These are phyloP conservation scores for Candida nanaspora DNA, from an alignment of 805 yeast species.

Conservation along the genomic window DNA sequence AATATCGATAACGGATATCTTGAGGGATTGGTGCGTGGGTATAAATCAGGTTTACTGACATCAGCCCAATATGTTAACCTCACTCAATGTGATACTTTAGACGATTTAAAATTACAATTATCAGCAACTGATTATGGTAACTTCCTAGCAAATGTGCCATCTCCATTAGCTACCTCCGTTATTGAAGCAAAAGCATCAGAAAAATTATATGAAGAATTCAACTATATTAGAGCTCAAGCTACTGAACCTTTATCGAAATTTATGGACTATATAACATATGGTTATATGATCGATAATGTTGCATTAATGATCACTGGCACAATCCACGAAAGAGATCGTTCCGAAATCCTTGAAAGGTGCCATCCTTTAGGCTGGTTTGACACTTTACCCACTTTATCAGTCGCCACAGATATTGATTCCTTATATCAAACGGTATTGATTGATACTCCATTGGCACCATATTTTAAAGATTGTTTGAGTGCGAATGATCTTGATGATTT, in stretches of 20 bases:
- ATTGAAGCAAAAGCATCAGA: slow-evolving; percentile 73
- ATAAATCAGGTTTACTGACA: slow-evolving; percentile 74
- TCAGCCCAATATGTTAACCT: slow-evolving; percentile 80
- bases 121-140: slow-evolving; percentile 95
- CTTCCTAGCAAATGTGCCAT: slow-evolving; percentile 74
- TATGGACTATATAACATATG: slow-evolving; percentile 88
- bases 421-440: slow-evolving; percentile 86
- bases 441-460: slow-evolving; percentile 97
- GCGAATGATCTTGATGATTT: slow-evolving; percentile 90
- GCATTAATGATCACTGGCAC: slow-evolving; percentile 96
- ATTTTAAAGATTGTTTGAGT: slow-evolving; percentile 81
- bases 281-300: slow-evolving; percentile 98
- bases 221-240: slow-evolving; percentile 78
- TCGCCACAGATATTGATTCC: slow-evolving; percentile 93
- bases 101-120: slow-evolving; percentile 88
- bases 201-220: slow-evolving; percentile 76
- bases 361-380: slow-evolving; percentile 99
- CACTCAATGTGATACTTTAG: slow-evolving; percentile 93
- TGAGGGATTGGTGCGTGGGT: slow-evolving; percentile 94
- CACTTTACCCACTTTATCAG: slow-evolving; percentile 88
- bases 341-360: slow-evolving; percentile 82
- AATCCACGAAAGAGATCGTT: slow-evolving; percentile 85
- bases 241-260: slow-evolving; percentile 73
- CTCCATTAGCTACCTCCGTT: slow-evolving; percentile 79
- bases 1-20: slow-evolving; percentile 85